Evolutionary conservation across 2,329 filamentous ascomycete genomes (phyloP), one percentile per base, ranked within the genome.

Genomic region (Diaporthe vexans): DNA sequence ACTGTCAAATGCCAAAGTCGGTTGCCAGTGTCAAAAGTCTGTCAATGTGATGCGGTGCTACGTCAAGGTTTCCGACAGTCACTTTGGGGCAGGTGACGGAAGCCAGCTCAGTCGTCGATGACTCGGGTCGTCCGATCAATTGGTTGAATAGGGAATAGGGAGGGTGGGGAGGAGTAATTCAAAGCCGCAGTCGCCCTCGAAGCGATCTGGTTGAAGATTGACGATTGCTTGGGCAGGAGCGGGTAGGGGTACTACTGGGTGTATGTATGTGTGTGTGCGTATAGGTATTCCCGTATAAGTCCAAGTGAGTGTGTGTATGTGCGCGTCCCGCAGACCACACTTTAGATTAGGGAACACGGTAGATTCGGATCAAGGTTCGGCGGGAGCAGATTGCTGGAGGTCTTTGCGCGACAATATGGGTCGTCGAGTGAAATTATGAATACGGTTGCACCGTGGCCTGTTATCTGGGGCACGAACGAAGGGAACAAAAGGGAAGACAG

Each of bases 81-180:
- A 29, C 40, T 26, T 40, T 24, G 35, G 26, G 29, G 40, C 59
- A 65, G 19, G 17, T 33, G 59, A 43, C 59, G 29, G 40, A 29
- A 48, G 40, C 37, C 59, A n/a, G 37, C 37, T 67, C 21, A 19
- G 61, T 67, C 29, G 46, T 52, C 29, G 63, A 40, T 67, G 63
- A 67, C 63, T 67, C 29, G 46, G 63, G 63, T 67, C 63, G 48
- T 68, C 48, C 63, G 63, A 68, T 54, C 63, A 68, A 68, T 68
- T 68, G 63, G 63, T 26, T 24, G 46, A 67, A 33, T 37, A 67
- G n/a, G 46, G 21, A 48, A 4, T 4, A 40, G 37, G 37, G 37
- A 13, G 37, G 37, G 26, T 26, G 59, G 37, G 5, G 37, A 26
- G 29, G 29, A 67, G 46, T 48, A 11, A 35, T 67, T 35, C 46